Conservation (phyloP, 2,329 filamentous ascomycete species). For the Bipolaris victoriae region DNA sequence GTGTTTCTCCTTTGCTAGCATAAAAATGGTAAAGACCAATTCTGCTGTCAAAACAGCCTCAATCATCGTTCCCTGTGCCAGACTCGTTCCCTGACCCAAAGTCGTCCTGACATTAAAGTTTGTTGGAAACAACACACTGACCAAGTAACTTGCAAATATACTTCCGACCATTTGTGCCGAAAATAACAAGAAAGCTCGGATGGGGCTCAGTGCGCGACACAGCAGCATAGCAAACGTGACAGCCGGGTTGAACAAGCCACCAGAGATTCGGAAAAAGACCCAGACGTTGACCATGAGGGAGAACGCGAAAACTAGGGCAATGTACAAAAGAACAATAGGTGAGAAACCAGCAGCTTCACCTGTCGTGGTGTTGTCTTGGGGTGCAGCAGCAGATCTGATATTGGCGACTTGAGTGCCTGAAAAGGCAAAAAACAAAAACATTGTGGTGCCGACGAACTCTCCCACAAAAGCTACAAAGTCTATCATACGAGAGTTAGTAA, state of each 20-base stretch:
- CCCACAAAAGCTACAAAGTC: conserved; percentile 55
- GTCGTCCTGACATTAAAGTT: conserved; percentile 55
- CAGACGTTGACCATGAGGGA: conserved; percentile 50
- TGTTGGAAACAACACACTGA: conserved; percentile 55
- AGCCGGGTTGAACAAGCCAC: conserved; percentile 40
- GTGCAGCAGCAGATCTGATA: conserved; percentile 52
- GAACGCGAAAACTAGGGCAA: conserved; percentile 47
- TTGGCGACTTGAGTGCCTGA: conserved; percentile 55
- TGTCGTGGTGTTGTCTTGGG: conserved; percentile 50
- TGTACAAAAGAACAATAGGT: conserved; percentile 50
- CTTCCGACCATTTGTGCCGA: conserved; percentile 54
- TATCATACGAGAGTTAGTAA: conserved; percentile 14
- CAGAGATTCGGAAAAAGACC: conserved; percentile 49
- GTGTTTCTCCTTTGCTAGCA: conserved; percentile 76
- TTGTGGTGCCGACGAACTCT: conserved; percentile 54
- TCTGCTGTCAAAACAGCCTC: conserved; percentile 47
- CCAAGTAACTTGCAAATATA: conserved; percentile 54
- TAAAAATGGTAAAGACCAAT: conserved; percentile 52
- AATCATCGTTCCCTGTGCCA: conserved; percentile 55
- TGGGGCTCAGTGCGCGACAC: conserved; percentile 50
- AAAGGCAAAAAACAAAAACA: conserved; percentile 56
- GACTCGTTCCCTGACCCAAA: conserved; percentile 49
- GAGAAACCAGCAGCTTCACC: conserved; percentile 54
- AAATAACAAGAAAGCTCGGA: conserved; percentile 52
- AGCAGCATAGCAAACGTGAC: conserved; percentile 48